phyloP scores from a whole-genome alignment of 2,329 filamentous ascomycete species.

The Cordyceps farinosa region DNA sequence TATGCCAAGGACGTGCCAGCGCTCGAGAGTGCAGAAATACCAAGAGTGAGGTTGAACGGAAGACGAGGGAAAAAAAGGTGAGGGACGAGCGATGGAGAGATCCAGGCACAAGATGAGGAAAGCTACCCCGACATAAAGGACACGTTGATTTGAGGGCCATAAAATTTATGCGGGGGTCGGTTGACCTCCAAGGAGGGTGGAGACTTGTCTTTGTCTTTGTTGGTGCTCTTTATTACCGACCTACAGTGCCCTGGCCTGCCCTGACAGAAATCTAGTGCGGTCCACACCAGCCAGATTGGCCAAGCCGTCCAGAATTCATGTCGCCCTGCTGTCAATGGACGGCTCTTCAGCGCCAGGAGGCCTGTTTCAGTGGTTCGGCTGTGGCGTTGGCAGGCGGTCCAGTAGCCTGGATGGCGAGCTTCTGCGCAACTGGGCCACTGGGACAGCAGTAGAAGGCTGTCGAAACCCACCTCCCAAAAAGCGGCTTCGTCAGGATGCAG shows the following conservation, averaged over 20 bases:
- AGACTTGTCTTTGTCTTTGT: background rate
- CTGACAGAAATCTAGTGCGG: too few relatives aligned
- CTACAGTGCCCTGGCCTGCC: too few relatives aligned
- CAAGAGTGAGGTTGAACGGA: slow-evolving; percentile 10
- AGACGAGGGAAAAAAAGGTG: background rate
- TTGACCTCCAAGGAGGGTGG: slow-evolving; percentile 9
- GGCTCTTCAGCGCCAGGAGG: background rate
- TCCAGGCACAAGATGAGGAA: slow-evolving; percentile 10
- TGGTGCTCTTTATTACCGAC: background rate
- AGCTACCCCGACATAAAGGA: slow-evolving; percentile 17
- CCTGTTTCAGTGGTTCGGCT: background rate
- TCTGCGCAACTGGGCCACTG: background rate
- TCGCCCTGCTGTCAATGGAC: background rate
- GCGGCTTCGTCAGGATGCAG: background rate
- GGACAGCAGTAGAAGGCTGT: background rate
- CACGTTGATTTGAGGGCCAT: slow-evolving; percentile 19
- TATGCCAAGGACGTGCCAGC: slow-evolving; percentile 15
- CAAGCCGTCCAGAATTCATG: too few relatives aligned
- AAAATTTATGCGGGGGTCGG: slow-evolving; percentile 17
- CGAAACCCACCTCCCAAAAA: background rate
- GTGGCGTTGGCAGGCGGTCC: background rate
- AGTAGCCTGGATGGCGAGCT: too few relatives aligned
- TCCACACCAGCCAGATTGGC: too few relatives aligned
- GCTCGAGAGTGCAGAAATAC: slow-evolving; percentile 6
- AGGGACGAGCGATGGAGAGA: background rate